Evolutionary conservation across 2,329 filamentous ascomycete genomes (phyloP).

Genomic region (Cryphonectria naterciae): DNA sequence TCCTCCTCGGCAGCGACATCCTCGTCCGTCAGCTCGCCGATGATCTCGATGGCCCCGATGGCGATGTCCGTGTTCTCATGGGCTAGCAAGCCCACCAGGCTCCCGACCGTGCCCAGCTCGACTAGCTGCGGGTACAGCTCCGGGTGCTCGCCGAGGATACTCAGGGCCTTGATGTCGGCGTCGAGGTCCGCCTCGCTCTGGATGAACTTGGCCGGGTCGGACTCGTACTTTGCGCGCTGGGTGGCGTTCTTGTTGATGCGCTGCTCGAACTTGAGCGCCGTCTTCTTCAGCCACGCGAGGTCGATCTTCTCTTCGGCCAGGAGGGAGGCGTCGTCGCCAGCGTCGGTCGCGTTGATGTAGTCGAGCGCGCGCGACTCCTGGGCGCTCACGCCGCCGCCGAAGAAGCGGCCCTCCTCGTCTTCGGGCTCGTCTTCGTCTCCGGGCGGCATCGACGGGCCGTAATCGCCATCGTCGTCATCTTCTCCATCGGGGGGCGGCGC

Average conservation of each 20-base stretch:
- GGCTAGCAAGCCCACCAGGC: conserved; percentile 78
- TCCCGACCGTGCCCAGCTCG: conserved; percentile 71
- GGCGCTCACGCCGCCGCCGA: conserved; percentile 84
- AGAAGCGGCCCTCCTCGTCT: conserved; percentile 94
- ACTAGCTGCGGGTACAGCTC: conserved; percentile 82
- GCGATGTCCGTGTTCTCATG: conserved; percentile 98
- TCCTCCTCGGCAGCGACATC: conserved; percentile 81
- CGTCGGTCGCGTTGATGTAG: conserved; percentile 75
- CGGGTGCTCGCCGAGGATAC: conserved; percentile 84
- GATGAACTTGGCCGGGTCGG: conserved; percentile 82
- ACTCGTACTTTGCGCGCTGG: conserved; percentile 81
- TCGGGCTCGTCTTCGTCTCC: conserved; percentile 58
- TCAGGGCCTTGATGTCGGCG: conserved; percentile 82
- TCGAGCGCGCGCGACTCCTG: conserved; percentile 84
- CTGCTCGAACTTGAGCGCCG: conserved; percentile 84
- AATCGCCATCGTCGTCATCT: conserved; percentile 53
- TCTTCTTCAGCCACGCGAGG: conserved; percentile 77
- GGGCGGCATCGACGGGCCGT: conserved; percentile 51
- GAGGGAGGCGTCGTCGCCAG: conserved; percentile 40
- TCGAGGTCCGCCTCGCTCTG: conserved; percentile 87
- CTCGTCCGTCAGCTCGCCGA: conserved; percentile 90
- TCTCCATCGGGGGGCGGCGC: conserved; percentile 55
- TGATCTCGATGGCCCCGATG: conserved; percentile 85
- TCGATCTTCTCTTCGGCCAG: conserved; percentile 75
- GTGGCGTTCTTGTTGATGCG: conserved; percentile 90